Conservation (phyloP, 108 stramenopile genomes). For the Hondaea fermentalgiana region DNA sequence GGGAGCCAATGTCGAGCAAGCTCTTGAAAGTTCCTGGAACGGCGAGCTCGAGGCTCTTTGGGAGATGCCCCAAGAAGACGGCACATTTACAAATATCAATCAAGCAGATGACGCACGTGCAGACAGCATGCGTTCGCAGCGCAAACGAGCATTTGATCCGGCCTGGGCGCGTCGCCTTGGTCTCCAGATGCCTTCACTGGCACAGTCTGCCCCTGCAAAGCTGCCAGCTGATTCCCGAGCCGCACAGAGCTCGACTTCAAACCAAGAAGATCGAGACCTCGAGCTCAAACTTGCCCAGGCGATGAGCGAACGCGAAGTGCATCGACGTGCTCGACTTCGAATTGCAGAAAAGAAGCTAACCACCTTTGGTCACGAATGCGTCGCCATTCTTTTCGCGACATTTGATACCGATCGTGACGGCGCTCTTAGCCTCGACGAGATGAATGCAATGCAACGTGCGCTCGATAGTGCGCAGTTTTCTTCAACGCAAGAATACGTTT, state of each 20-base stretch:
- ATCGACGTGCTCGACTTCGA: not conserved
- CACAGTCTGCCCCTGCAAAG: no score
- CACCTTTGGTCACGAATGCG: not conserved
- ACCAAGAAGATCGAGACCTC: not conserved
- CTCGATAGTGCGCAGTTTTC: not conserved
- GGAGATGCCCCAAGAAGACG: not conserved
- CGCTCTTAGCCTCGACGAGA: not conserved
- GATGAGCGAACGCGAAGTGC: not conserved
- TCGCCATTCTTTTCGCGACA: not conserved
- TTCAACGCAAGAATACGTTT: not conserved
- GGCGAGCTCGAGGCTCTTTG: not conserved
- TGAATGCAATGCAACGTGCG: not conserved
- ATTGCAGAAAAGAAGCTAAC: not conserved
- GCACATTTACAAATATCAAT: no score
- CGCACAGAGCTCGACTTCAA: no score
- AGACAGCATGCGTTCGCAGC: no score
- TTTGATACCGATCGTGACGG: not conserved
- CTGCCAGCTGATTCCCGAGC: no score
- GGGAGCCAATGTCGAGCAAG: not conserved
- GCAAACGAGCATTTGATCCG: no score
- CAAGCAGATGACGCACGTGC: no score
- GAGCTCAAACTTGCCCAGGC: not conserved
- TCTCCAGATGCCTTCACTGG: no score
- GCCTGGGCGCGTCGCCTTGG: no score
- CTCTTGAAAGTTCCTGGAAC: not conserved